Base-by-base conservation (phyloP, 805 yeast species). In the Kluyveromyces dobzhanskii region DNA sequence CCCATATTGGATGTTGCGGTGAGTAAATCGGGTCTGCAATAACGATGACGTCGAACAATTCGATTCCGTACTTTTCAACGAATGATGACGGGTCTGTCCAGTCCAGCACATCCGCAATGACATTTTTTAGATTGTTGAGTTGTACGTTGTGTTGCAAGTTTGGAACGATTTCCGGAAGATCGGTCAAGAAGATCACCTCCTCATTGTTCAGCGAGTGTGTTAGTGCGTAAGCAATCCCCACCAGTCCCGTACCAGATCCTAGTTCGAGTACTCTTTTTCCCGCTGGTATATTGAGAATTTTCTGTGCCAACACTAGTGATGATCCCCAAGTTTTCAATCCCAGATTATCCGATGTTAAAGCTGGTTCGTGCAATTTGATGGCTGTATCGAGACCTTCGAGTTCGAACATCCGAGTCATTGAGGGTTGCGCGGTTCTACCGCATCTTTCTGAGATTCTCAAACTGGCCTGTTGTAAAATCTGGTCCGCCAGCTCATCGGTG, bases 241-340 rank as follows among this genome's bases (percentile, higher is more conserved):
- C 81, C 12, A 90, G 66, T 0, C 98, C 98, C 0, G 98, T 92
- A 0, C 98, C 98, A 0, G 97, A 70, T 0, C 98, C 98, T n/a
- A 92, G 63, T 51, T 90, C 98, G 21, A 84, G 56, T 0, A 79
- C 57, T 26, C 56, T 35, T 54, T 42, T 32, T 23, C 42, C 32
- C 21, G 38, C 27, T 3, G 14, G 26, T 28, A 28, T 2, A 19
- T 28, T 16, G 19, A 21, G 9, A 3, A 85, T 55, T 18, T 82
- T 59, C 21, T 63, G 63, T 3, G 92, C 71, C 17, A 92, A 62
- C 4, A 85, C 70, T 18, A 83, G 62, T 0, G 97, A 77, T 0
- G 97, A 83, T 0, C 97, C 98, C 98, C 98, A 90, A 0, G 98
- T 90, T 45, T 90, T 86, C 56, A 86, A 68, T 0, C 98, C 98